Conservation (phyloP, 257 asterid genomes). For the Asclepias syriaca region DNA sequence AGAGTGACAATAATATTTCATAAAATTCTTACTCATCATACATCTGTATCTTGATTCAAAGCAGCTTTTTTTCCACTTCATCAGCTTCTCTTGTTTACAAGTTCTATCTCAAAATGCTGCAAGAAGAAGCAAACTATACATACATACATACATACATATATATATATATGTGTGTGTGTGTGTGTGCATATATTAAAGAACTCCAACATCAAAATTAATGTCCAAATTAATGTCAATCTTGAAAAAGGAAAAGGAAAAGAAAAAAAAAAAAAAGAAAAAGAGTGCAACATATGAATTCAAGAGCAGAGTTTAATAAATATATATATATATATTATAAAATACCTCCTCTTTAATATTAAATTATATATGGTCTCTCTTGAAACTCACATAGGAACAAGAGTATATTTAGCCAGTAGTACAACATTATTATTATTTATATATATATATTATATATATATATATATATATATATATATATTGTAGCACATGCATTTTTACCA, state of each 20-base stretch:
- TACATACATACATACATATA: too few relatives aligned
- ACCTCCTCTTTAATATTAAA: background rate
- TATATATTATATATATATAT: too few relatives aligned
- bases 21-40: background rate
- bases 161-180: too few relatives aligned
- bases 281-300: background rate
- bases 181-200: too few relatives aligned
- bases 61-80: background rate
- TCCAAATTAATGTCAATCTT: too few relatives aligned
- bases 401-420: background rate
- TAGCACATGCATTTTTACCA: background rate
- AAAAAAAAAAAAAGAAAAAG: background rate
- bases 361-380: background rate
- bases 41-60: background rate
- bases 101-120: background rate
- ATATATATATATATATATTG: too few relatives aligned
- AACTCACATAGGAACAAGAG: background rate
- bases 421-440: too few relatives aligned
- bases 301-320: background rate
- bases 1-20: too few relatives aligned
- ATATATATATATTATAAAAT: too few relatives aligned
- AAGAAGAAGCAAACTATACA: too few relatives aligned
- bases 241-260: too few relatives aligned
- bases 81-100: background rate
- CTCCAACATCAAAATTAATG: too few relatives aligned